These are phyloP conservation scores for Rhinocladiella mackenziei DNA, from an alignment of 2,329 filamentous ascomycete genomes.

Conservation along the genomic window DNA sequence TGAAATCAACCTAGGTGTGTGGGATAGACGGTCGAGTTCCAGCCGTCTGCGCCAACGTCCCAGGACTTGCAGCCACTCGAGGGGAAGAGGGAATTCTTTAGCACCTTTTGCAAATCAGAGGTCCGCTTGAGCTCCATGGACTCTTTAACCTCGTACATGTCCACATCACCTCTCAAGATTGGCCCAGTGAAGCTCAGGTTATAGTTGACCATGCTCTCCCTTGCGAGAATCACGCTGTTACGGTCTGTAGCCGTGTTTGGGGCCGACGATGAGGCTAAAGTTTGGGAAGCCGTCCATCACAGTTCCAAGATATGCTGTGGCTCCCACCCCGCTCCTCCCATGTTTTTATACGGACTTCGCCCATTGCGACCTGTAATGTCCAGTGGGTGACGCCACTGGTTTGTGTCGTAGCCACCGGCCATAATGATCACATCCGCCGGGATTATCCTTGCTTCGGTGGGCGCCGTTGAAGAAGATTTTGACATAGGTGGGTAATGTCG, in stretches of 20 bases:
- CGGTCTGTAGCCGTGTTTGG: constrained; percentile 61
- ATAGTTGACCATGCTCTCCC: constrained; percentile 60
- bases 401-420: constrained; percentile 59
- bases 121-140: constrained; percentile 48
- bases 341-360: constrained; percentile 49
- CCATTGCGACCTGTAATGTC: constrained; percentile 51
- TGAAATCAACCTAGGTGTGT: constrained; percentile 51
- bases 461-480: constrained; percentile 26
- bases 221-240: constrained; percentile 56
- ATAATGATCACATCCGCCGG: constrained; percentile 59
- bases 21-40: constrained; percentile 51
- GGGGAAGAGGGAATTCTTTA: constrained; percentile 48
- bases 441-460: constrained; percentile 40
- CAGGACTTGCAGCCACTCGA: constrained; percentile 47
- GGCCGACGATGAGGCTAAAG: constrained; percentile 61
- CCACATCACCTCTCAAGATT: constrained; percentile 46
- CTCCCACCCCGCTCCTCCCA: constrained; percentile 59
- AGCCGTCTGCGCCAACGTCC: constrained; percentile 48
- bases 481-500: constrained; percentile 41
- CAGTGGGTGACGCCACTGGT: constrained; percentile 52
- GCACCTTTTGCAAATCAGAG: constrained; percentile 43
- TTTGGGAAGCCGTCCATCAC: constrained; percentile 61
- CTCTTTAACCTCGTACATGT: constrained; percentile 45
- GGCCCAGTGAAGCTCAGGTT: constrained; percentile 55
- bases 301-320: constrained; percentile 58